A percentile compares a stretch with the other conserved stretches of the same genome.
phyloP scores from a whole-genome alignment of 2,329 filamentous ascomycete species.

The Fusarium lyarnte region DNA sequence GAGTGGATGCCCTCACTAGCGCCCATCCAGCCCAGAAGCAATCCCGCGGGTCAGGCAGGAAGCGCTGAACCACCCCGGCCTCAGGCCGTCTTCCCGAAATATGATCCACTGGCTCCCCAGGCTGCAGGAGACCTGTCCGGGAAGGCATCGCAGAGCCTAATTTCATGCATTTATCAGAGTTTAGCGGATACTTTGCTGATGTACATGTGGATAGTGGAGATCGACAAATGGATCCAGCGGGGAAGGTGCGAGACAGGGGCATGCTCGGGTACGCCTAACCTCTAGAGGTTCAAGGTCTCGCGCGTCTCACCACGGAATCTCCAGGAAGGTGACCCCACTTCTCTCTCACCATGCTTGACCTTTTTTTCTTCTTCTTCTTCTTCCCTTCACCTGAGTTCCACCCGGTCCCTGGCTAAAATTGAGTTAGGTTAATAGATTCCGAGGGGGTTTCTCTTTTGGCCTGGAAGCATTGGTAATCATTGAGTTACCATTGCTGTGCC shows the following conservation, averaged over 20 bases:
- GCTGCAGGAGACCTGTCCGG: slow-evolving; percentile 24
- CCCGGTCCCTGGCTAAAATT: slow-evolving; percentile 23
- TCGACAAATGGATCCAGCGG: slow-evolving; percentile 14
- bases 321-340: slow-evolving; percentile 27
- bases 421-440: slow-evolving; percentile 2
- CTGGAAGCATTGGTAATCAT: slow-evolving; percentile 21
- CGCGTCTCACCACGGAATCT: slow-evolving; percentile 41
- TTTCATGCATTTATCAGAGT: slow-evolving; percentile 28
- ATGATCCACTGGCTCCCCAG: slow-evolving; percentile 21
- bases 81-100: slow-evolving; percentile 23
- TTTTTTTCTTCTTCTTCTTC: background rate
- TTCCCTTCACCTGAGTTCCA: slow-evolving; percentile 24
- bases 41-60: slow-evolving; percentile 38
- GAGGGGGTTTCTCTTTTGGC: background rate
- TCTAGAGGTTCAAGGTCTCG: slow-evolving; percentile 45
- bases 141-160: slow-evolving; percentile 7
- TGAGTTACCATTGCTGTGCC: background rate
- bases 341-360: slow-evolving; percentile 25
- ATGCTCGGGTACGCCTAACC: slow-evolving; percentile 44
- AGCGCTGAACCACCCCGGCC: slow-evolving; percentile 10
- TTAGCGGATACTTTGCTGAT: background rate
- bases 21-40: slow-evolving; percentile 26
- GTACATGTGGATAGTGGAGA: slow-evolving; percentile 11
- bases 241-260: slow-evolving; percentile 29
- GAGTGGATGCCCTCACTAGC: slow-evolving; percentile 36